Evolutionary conservation across 2,329 filamentous ascomycete species (phyloP), one percentile per base, ranked within the genome.

Genomic region (Arthroderma sp.): DNA sequence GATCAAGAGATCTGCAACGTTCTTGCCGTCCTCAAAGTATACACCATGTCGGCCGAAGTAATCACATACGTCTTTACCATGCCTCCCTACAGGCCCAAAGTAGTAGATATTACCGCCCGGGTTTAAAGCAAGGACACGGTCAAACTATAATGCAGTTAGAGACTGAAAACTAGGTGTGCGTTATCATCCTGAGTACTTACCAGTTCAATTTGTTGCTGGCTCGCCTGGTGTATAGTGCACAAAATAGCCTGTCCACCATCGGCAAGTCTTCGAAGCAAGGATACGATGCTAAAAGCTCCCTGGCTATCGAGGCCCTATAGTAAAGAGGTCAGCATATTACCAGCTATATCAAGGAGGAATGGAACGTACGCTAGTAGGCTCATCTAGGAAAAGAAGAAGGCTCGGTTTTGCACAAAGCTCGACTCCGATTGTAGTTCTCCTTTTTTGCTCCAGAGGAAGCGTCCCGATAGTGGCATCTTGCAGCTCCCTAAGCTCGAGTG

Each of bases 211-310:
- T 82, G 68, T 27, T 79, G 66, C 4, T 76, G 76, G 22, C 73
- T 78, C 2, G 89, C 89, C 64, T 96, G 89, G 63, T 96, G 89
- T 50, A 95, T 95, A 0, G 89, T 95, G 68, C 88, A 94, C 11
- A 95, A 78, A 64, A 95, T 85, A 42, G 89, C 88, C 61, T 93
- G 86, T 10, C 89, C 88, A 50, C 80, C 83, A 63, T 91, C 83
- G 54, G 86, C 87, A 31, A 95, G 73, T 65, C 93, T 94, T 64
- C 93, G 83, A 40, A 96, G 75, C 9, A 95, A 74, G 60, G 86
- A 82, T 40, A 86, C 74, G 59, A 95, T 94, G 50, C 86, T 84
- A 86, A 86, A 95, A 1, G 87, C 89, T 1, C 87, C 94, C 63
- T 94, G 87, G 58, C 80, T 86, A 64, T 95, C 89, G 22, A 95